Percentiles rank a stretch among this genome's conserved stretches.
phyloP scores from a whole-genome alignment of 176 grass and related monocot genomes.

The Eragrostis nindensis region DNA sequence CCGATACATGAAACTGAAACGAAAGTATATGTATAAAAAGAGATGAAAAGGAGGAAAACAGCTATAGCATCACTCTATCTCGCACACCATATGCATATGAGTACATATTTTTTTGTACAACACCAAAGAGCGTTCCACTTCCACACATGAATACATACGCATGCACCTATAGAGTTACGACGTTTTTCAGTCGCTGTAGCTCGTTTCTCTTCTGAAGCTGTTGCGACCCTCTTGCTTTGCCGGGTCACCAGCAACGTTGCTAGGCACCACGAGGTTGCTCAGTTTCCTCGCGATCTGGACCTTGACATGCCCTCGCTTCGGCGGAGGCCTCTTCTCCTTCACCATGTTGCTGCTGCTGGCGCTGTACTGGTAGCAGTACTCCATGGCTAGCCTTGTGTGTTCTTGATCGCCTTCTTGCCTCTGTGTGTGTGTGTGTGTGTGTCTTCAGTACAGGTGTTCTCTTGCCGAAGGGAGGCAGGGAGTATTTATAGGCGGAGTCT shows the following conservation, averaged over 20 bases:
- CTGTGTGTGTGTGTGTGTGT: not conserved
- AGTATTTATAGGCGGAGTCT: slow-evolving; percentile 36
- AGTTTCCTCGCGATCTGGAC: slow-evolving; percentile 36
- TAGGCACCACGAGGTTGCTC: slow-evolving; percentile 32
- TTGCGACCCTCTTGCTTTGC: slow-evolving; percentile 6
- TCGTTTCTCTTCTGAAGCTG: slow-evolving; percentile 40
- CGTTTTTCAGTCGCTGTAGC: slow-evolving; percentile 21
- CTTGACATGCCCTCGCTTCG: slow-evolving; percentile 52
- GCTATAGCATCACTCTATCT: not conserved
- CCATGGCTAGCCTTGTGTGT: too few species aligned
- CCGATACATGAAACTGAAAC: too few species aligned
- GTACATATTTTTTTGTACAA: not conserved
- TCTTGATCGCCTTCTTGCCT: too few species aligned
- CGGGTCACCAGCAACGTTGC: not conserved
- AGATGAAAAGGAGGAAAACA: not conserved
- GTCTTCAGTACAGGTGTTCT: too few species aligned
- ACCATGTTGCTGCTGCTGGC: not conserved
- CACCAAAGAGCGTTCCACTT: not conserved
- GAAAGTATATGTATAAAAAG: too few species aligned
- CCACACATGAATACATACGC: not conserved
- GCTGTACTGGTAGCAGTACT: slow-evolving; percentile 30
- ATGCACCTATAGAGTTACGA: not conserved
- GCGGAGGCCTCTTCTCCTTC: slow-evolving; percentile 56
- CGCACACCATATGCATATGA: not conserved
- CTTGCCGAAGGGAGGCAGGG: not conserved